A percentile compares a stretch with the other conserved stretches of the same genome.
phyloP scores from a whole-genome alignment of 352 stramenopile species.

The Phytopythium mirpurense region DNA sequence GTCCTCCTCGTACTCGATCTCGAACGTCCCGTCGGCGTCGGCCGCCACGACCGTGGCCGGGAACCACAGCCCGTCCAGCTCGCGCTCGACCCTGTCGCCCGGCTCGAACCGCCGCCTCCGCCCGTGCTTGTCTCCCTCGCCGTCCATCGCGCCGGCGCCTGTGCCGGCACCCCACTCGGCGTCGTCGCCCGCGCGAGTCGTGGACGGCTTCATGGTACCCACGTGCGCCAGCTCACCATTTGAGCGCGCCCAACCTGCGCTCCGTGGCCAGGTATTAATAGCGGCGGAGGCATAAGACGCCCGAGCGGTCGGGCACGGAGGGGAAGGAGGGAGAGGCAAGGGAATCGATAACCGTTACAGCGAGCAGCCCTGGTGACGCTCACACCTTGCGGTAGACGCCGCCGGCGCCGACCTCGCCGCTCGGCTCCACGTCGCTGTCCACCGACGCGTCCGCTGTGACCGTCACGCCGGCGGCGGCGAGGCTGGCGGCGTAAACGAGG shows the following conservation, averaged over 20 bases:
- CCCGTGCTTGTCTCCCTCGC: conserved; percentile 16
- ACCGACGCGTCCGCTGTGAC: conserved; percentile 23
- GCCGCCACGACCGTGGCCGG: conserved; percentile 47
- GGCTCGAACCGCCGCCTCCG: conserved; percentile 21
- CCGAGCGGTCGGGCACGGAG: neutral
- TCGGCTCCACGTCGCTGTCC: conserved; percentile 15
- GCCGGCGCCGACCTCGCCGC: conserved; percentile 14
- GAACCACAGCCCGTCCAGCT: conserved; percentile 78
- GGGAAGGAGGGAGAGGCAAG: neutral
- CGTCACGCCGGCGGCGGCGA: conserved; percentile 9
- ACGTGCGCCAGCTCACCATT: conserved; percentile 1
- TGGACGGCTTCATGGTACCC: conserved; percentile 8
- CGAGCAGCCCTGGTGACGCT: neutral
- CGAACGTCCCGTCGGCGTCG: conserved; percentile 49
- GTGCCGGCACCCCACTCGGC: conserved; percentile 10
- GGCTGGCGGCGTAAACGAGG: neutral
- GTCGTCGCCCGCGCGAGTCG: conserved; percentile 12
- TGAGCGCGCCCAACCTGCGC: neutral
- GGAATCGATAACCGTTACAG: conserved; percentile 2
- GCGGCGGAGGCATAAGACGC: conserved; percentile 3
- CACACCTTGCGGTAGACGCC: conserved; percentile 5
- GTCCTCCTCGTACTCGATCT: conserved; percentile 80
- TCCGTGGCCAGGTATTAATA: conserved; percentile 3
- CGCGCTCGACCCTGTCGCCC: conserved; percentile 51
- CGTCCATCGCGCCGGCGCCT: conserved; percentile 3